A percentile compares a stretch with the other conserved stretches of the same genome.
These are phyloP conservation scores for Dittrichia graveolens DNA, from an alignment of 129 eudicot species.

Conservation along the genomic window DNA sequence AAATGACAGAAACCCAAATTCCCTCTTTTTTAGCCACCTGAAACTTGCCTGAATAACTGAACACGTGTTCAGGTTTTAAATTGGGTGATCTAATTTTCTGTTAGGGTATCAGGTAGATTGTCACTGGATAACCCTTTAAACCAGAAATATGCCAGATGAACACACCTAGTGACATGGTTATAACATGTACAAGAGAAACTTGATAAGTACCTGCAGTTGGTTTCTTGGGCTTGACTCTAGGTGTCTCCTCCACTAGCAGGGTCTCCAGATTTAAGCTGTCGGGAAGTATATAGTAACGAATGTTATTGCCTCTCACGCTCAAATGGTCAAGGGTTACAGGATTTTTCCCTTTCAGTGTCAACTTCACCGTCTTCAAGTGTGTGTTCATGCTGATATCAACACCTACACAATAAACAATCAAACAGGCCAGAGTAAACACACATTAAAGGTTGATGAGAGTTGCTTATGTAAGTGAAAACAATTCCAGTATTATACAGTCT, in stretches of 20 bases:
- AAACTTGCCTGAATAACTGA: too few species aligned
- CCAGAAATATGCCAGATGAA: too few species aligned
- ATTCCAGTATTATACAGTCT: too few species aligned
- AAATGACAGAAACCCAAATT: conserved; percentile 1
- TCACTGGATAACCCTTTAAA: too few species aligned
- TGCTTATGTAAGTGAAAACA: too few species aligned
- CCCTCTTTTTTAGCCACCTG: too few species aligned
- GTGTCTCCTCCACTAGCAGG: conserved; percentile 77
- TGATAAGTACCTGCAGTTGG: conserved; percentile 62
- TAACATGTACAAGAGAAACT: background rate
- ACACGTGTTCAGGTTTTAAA: too few species aligned
- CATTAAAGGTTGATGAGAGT: background rate
- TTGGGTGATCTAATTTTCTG: too few species aligned
- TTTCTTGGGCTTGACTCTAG: conserved; percentile 78
- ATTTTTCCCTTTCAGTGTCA: conserved; percentile 77
- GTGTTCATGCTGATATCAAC: conserved; percentile 92
- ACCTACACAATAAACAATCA: conserved; percentile 42
- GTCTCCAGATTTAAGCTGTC: conserved; percentile 84
- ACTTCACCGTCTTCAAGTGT: conserved; percentile 79
- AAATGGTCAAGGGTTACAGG: conserved; percentile 78
- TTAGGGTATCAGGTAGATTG: too few species aligned
- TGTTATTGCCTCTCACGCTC: conserved; percentile 80
- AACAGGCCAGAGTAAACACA: background rate
- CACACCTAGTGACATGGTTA: background rate
- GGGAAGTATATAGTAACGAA: conserved; percentile 80